Percentiles rank a stretch among this genome's conserved stretches.
Evolutionary conservation across 1,139 yeast species (phyloP).

Genomic region (Yamadazyma atlantica): DNA sequence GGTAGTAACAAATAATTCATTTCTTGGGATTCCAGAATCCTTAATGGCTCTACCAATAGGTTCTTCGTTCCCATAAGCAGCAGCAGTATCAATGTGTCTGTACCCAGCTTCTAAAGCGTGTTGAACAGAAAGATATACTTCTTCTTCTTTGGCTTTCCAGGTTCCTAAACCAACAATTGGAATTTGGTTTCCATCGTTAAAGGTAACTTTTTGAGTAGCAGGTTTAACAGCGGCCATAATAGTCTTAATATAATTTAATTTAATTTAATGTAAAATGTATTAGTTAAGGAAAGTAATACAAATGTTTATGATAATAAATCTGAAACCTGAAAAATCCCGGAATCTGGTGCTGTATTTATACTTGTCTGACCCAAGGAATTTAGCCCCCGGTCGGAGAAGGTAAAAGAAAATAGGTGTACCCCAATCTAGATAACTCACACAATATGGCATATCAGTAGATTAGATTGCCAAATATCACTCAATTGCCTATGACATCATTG

Average conservation of each 20-base stretch:
- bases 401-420: conserved; percentile 1
- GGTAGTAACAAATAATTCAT: conserved; percentile 70
- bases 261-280: neutral
- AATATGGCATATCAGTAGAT: neutral
- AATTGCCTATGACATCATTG: conserved; percentile 1
- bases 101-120: conserved; percentile 66
- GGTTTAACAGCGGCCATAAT: conserved; percentile 6
- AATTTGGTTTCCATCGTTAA: conserved; percentile 60
- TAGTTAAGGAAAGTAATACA: too few species aligned
- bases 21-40: conserved; percentile 63
- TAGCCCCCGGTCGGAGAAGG: too few species aligned
- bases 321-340: neutral
- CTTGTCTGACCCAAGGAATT: neutral
- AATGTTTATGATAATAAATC: neutral
- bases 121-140: conserved; percentile 55
- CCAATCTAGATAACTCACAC: too few species aligned
- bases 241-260: too few species aligned
- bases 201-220: conserved; percentile 23
- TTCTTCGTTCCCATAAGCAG: conserved; percentile 61
- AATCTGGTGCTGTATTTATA: conserved; percentile 1
- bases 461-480: neutral
- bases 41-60: conserved; percentile 61
- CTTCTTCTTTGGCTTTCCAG: conserved; percentile 58
- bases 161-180: conserved; percentile 74
- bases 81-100: conserved; percentile 76